A percentile compares a stretch with the other conserved stretches of the same genome.
phyloP scores from a whole-genome alignment of 2,329 filamentous ascomycete genomes.

The Phoma sp. region DNA sequence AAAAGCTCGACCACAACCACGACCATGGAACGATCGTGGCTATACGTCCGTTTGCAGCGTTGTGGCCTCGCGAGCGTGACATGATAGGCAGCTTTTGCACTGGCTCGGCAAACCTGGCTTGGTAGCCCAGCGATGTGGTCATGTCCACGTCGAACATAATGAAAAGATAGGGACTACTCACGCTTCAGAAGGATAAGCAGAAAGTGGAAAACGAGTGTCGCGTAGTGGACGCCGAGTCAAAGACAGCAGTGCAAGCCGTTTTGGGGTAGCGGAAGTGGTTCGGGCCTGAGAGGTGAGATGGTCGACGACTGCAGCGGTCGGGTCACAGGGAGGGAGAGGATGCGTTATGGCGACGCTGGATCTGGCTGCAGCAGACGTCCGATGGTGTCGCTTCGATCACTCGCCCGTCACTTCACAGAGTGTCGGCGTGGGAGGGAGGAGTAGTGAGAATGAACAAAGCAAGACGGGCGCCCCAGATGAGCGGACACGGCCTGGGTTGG shows the following conservation, averaged over 20 bases:
- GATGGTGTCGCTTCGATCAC: slow-evolving; percentile 4
- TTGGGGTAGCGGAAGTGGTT: neutral
- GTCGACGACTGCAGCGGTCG: no score
- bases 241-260: neutral
- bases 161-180: slow-evolving; percentile 14
- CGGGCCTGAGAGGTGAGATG: neutral
- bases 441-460: neutral
- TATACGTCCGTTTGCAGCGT: slow-evolving; percentile 12
- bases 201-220: neutral
- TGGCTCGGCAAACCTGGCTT: slow-evolving; percentile 18
- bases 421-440: slow-evolving; percentile 4
- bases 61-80: slow-evolving; percentile 11
- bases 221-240: neutral
- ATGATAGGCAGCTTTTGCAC: slow-evolving; percentile 18
- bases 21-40: slow-evolving; percentile 23
- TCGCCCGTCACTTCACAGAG: slow-evolving; percentile 4
- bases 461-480: slow-evolving; percentile 9
- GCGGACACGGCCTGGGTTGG: slow-evolving; percentile 2
- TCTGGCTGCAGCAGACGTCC: slow-evolving; percentile 1
- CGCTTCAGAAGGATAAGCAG: neutral
- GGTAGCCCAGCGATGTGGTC: slow-evolving; percentile 11
- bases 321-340: neutral
- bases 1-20: slow-evolving; percentile 23
- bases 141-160: no score
- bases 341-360: neutral